phyloP scores from a whole-genome alignment of 768 basidiomycete genomes.

The Phlegmacium glaucopus region DNA sequence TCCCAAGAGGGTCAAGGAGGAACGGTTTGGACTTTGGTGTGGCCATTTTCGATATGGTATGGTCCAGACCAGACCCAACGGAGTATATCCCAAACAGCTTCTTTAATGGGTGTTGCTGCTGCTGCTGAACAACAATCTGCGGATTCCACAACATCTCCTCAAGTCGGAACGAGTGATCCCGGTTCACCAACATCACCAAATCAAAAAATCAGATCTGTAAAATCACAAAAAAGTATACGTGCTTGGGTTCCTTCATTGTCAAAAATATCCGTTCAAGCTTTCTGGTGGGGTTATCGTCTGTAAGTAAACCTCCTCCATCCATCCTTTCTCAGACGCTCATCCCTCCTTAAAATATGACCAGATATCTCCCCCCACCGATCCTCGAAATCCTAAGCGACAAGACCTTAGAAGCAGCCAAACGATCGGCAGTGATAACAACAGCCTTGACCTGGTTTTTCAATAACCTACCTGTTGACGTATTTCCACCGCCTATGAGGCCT shows the following conservation, averaged over 20 bases:
- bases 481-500: conserved; percentile 60
- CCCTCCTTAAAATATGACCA: conserved; percentile 29
- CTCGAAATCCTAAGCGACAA: conserved; percentile 62
- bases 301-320: too few relatives aligned
- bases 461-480: conserved; percentile 51
- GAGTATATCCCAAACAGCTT: too few relatives aligned
- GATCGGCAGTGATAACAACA: conserved; percentile 68
- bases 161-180: too few relatives aligned
- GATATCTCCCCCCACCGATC: conserved; percentile 80
- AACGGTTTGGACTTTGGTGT: conserved; percentile 23
- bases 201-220: conserved; percentile 13
- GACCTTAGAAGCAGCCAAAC: conserved; percentile 63
- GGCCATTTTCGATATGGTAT: conserved; percentile 23
- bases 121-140: conserved; percentile 2
- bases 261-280: conserved; percentile 70
- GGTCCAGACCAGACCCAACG: neutral
- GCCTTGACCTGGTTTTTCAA: conserved; percentile 76
- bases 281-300: conserved; percentile 89
- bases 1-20: neutral
- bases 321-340: conserved; percentile 1
- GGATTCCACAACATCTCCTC: conserved; percentile 5
- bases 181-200: conserved; percentile 9
- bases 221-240: conserved; percentile 17
- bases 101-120: neutral
- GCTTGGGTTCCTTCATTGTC: conserved; percentile 74